Evolutionary conservation across 202 grass and related monocot species (phyloP).

Genomic region (Carex sylvatica): DNA sequence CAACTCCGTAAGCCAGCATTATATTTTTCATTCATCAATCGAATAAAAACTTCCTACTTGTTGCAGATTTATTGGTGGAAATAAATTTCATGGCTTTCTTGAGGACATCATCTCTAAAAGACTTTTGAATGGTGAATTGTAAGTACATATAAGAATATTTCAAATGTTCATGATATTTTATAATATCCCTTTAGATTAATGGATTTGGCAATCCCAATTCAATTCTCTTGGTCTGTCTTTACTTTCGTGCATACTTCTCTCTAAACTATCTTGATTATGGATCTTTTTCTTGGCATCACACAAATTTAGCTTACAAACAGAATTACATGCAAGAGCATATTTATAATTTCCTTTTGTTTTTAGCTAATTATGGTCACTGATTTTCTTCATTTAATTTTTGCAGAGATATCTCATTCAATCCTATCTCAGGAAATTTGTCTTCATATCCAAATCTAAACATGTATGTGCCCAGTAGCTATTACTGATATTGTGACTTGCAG

Average conservation of each 20-base stretch:
- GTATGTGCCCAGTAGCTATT: slow-evolving; percentile 8
- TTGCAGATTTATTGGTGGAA: slow-evolving; percentile 25
- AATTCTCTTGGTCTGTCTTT: not conserved
- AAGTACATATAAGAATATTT: slow-evolving; percentile 2
- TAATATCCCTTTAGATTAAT: not conserved
- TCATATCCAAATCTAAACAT: not conserved
- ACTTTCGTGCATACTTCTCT: not conserved
- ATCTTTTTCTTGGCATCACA: not conserved
- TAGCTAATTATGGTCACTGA: not conserved
- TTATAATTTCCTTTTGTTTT: not conserved
- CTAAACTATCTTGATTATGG: not conserved
- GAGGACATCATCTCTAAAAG: not conserved
- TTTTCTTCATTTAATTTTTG: slow-evolving; percentile 6
- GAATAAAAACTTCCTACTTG: not conserved
- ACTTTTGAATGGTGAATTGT: slow-evolving; percentile 15
- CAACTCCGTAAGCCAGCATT: not conserved
- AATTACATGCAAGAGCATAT: not conserved
- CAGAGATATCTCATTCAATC: slow-evolving; percentile 32
- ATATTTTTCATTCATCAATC: not conserved
- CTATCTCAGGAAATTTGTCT: slow-evolving; percentile 17
- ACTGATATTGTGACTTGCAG: not conserved
- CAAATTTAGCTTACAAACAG: not conserved
- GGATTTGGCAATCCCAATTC: not conserved
- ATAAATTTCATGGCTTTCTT: slow-evolving; percentile 11
- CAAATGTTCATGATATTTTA: not conserved